These are phyloP conservation scores for Trichosporon sp. DNA, from an alignment of 1,284 basidiomycete species.

Conservation along the genomic window DNA sequence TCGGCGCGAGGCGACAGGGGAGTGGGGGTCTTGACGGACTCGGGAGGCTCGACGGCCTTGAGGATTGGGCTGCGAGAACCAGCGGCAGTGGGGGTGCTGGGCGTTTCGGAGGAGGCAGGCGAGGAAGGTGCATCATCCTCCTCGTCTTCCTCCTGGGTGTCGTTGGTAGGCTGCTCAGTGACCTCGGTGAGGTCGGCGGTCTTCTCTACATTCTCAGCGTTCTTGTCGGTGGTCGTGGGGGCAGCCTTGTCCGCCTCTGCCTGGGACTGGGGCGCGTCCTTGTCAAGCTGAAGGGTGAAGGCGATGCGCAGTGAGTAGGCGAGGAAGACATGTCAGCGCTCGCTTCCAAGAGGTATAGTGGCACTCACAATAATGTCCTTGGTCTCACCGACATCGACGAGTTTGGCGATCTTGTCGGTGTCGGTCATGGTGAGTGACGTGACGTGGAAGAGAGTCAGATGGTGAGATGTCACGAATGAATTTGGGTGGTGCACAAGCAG, in stretches of 20 bases:
- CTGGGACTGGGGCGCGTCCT: background rate
- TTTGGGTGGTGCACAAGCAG: background rate
- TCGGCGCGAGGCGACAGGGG: slow-evolving; percentile 18
- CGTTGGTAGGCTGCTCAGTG: background rate
- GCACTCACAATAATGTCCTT: background rate
- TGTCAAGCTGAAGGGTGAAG: background rate
- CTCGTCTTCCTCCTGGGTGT: background rate
- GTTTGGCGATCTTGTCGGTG: background rate
- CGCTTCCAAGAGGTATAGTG: background rate
- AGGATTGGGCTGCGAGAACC: background rate
- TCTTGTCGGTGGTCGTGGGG: background rate
- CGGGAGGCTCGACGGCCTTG: background rate
- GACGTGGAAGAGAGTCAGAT: background rate
- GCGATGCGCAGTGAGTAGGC: background rate
- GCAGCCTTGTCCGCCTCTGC: background rate
- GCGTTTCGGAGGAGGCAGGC: background rate
- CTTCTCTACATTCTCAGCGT: background rate
- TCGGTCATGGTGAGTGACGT: background rate
- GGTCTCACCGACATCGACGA: background rate
- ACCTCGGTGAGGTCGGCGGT: too few relatives aligned
- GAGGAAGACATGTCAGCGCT: background rate
- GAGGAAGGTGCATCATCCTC: background rate
- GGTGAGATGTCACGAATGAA: background rate
- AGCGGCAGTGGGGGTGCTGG: background rate
- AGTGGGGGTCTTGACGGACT: slow-evolving; percentile 25